Evolutionary conservation across 208 protist genomes (phyloP), one percentile per base, ranked within the genome.

Genomic region (Wallacemonas sp.): DNA sequence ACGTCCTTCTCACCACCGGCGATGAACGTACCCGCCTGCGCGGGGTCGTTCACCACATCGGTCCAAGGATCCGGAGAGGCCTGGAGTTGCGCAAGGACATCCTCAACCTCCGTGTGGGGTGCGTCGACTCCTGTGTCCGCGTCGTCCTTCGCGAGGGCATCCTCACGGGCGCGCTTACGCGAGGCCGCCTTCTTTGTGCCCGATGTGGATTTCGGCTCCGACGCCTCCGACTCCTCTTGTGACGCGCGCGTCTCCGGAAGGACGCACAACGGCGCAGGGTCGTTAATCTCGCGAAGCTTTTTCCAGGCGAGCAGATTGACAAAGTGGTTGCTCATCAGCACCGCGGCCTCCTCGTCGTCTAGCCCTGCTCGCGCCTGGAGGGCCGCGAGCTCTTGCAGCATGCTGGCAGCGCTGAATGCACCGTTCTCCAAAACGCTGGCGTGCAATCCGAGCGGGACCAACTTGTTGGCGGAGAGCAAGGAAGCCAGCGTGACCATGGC

Each of bases 251-350:
- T 5, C 8, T 34, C 21, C 19, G 26, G 50, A 5, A 46, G 33
- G 6, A 32, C 17, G 37, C 17, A 46, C 13, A n/a, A 42, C 33
- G 38, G 55, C 13, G 33, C 55, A n/a, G 27, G 41, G 2, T 72
- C 70, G 63, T 93, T 93, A 38, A 89, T 79, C 45, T 95, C 90
- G 3, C 74, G 50, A 42, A 93, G 71, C 41, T 79, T 87, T 38
- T 73, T 62, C 87, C 87, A 95, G 6, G 85, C 87, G 44, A 93
- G 73, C 21, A 95, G 67, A 60, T 95, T 95, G 36, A 95, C 83
- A 58, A 95, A 95, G 66, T 93, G 87, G 36, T 92, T 92, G 24
- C 78, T 83, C 80, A 92, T 87, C 13, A 95, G 75, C 15, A 79
- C 69, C 26, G 76, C 75, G 12, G 76, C 68, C 54, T 92, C 84